These are phyloP conservation scores for Aspergillus sojae DNA, from an alignment of 2,329 filamentous ascomycete genomes.

Conservation along the genomic window DNA sequence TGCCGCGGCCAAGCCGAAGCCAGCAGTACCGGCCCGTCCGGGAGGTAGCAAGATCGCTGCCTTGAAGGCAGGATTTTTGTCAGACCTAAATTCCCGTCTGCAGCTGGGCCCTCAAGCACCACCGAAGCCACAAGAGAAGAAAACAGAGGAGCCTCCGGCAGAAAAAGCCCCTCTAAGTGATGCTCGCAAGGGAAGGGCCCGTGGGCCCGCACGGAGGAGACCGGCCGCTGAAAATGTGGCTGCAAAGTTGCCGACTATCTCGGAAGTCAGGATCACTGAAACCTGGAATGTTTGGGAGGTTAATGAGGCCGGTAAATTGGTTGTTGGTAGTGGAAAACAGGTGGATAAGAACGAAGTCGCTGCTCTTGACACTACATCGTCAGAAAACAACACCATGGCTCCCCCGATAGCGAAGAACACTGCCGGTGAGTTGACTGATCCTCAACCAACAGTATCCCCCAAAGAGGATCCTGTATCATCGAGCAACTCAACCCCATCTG, in stretches of 20 bases:
- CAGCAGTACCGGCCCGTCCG: slow-evolving; percentile 76
- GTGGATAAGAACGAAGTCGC: slow-evolving; percentile 16
- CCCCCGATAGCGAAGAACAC: slow-evolving; percentile 37
- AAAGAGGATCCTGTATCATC: slow-evolving; percentile 12
- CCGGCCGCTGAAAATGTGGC: slow-evolving; percentile 62
- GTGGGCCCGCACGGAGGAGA: slow-evolving; percentile 79
- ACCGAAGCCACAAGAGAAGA: slow-evolving; percentile 69
- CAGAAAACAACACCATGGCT: slow-evolving; percentile 26
- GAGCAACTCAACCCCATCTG: not conserved
- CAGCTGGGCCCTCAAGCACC: slow-evolving; percentile 78
- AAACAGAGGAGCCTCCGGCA: slow-evolving; percentile 62
- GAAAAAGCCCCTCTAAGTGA: slow-evolving; percentile 82
- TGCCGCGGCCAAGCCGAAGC: slow-evolving; percentile 68
- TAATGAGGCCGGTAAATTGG: slow-evolving; percentile 35
- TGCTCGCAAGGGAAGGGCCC: slow-evolving; percentile 85
- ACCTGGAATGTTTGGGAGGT: slow-evolving; percentile 47
- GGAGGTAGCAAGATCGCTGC: slow-evolving; percentile 85
- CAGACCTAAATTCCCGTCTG: slow-evolving; percentile 86
- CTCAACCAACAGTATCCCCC: slow-evolving; percentile 18
- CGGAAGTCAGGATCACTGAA: slow-evolving; percentile 42
- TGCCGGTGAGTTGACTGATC: slow-evolving; percentile 38
- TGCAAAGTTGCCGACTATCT: slow-evolving; percentile 34
- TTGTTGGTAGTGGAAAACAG: slow-evolving; percentile 28
- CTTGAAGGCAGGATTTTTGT: slow-evolving; percentile 88
- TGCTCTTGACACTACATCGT: slow-evolving; percentile 16